Percentiles rank a stretch among this genome's conserved stretches.
Conservation (phyloP, 1,284 basidiomycete genomes). For the Trichosporon faecale region DNA sequence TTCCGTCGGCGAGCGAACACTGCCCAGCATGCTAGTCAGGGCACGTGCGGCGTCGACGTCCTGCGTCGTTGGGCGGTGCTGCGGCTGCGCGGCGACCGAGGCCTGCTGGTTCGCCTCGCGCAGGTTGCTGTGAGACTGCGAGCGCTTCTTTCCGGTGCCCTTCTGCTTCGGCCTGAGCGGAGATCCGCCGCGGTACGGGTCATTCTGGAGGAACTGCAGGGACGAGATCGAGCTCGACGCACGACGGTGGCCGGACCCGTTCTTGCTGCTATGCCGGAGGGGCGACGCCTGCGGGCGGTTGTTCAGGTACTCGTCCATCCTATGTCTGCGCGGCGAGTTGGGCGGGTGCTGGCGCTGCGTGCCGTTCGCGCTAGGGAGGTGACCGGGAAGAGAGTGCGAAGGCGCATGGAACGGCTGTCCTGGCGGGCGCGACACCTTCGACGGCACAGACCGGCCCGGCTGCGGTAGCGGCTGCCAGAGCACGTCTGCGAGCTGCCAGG, state of each 20-base stretch:
- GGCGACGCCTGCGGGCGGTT: conserved; percentile 19
- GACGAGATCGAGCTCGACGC: conserved; percentile 18
- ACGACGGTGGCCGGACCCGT: conserved; percentile 18
- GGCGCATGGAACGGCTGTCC: conserved; percentile 12
- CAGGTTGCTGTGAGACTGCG: conserved; percentile 41
- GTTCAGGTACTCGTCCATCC: conserved; percentile 24
- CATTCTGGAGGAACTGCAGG: conserved; percentile 20
- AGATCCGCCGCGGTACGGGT: conserved; percentile 22
- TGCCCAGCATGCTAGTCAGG: conserved; percentile 44
- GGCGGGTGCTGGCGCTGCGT: conserved; percentile 1
- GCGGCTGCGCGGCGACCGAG: background rate
- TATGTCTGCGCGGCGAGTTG: conserved; percentile 11
- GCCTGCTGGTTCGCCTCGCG: conserved; percentile 16
- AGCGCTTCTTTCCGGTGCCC: conserved; percentile 38
- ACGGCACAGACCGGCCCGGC: conserved; percentile 24
- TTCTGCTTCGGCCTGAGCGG: conserved; percentile 25
- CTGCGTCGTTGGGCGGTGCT: conserved; percentile 32
- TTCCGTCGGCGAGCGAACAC: conserved; percentile 18
- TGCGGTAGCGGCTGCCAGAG: conserved; percentile 49
- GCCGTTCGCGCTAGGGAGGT: conserved; percentile 16
- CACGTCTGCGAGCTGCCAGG: conserved; percentile 48
- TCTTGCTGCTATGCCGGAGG: conserved; percentile 12
- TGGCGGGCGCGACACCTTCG: background rate
- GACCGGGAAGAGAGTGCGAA: conserved; percentile 24
- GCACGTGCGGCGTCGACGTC: conserved; percentile 50